These are phyloP conservation scores for Paecilomyces niveus DNA, from an alignment of 2,329 filamentous ascomycete genomes.

Conservation along the genomic window DNA sequence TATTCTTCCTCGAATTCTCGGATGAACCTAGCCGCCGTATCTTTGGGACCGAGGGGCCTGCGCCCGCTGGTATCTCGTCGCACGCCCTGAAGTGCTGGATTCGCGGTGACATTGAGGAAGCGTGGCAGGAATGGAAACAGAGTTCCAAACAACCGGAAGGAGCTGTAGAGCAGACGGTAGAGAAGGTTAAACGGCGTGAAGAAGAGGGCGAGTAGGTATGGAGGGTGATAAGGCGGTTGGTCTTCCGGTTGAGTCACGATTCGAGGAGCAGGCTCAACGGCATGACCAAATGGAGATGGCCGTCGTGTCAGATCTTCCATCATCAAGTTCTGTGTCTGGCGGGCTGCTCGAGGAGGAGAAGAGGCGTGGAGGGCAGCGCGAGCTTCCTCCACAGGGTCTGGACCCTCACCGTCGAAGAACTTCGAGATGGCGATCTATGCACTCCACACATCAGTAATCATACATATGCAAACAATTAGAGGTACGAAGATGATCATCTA, in stretches of 20 bases:
- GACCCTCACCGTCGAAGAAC: slow-evolving; percentile 93
- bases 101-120: slow-evolving; percentile 38
- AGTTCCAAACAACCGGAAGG: slow-evolving; percentile 65
- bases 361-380: slow-evolving; percentile 53
- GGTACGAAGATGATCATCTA: neutral
- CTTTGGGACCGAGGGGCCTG: slow-evolving; percentile 71
- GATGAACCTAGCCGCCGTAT: slow-evolving; percentile 81
- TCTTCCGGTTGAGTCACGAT: slow-evolving; percentile 68
- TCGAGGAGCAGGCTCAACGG: slow-evolving; percentile 67
- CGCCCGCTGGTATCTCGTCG: slow-evolving; percentile 59
- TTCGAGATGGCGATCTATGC: slow-evolving; percentile 84
- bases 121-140: slow-evolving; percentile 75
- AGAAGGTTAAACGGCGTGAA: slow-evolving; percentile 75
- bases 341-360: slow-evolving; percentile 54
- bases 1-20: slow-evolving; percentile 95
- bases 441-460: slow-evolving; percentile 9
- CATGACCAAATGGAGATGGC: slow-evolving; percentile 26
- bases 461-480: neutral
- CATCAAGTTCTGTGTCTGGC: slow-evolving; percentile 66
- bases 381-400: slow-evolving; percentile 73
- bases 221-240: slow-evolving; percentile 61
- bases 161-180: slow-evolving; percentile 61
- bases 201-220: slow-evolving; percentile 68
- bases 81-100: slow-evolving; percentile 41
- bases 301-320: slow-evolving; percentile 34